Evolutionary conservation across 1,284 basidiomycete species (phyloP), one percentile per base, ranked within the genome.

Genomic region (Apiotrichum sp.): DNA sequence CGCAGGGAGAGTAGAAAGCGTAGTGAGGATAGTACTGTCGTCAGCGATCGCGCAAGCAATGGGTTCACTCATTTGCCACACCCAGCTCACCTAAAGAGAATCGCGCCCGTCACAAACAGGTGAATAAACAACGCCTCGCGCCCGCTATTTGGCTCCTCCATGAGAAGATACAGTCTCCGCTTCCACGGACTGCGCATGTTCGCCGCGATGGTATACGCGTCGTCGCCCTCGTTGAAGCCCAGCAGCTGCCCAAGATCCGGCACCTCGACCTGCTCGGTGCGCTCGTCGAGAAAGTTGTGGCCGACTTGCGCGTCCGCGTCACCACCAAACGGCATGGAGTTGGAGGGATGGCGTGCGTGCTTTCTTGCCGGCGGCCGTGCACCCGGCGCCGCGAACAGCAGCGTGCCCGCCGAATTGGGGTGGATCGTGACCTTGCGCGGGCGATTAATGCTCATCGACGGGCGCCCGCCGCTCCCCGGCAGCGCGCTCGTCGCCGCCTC

Each of bases 1-100:
- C 0, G 84, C 81, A 0, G 88, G 89, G 6, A 93, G 83, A 0
- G 89, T 93, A 67, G 92, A 90, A 22, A 92, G 76, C 1, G 89
- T 81, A 0, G 90, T 93, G 35, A 93, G 82, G 38, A 90, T 65
- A 0, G 88, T 89, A 29, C 87, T 89, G 61, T 82, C 14, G 47
- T 58, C 43, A 44, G 35, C 22, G 22, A 22, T 22, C 22, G 22
- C 22, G 22, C 22, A 22, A 22, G 22, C 22, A 22, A 22, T 22
- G 22, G 22, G 22, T 22, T 22, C 22, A 22, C 22, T 22, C 22
- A 22, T 22, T 22, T 22, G 22, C 22, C 22, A 22, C 22, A 22
- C 22, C 39, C 9, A 36, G 63, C 72, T 58, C 49, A 76, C 76
- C 72, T 74, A 58, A 76, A 75, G 8, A 77, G 50, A 55, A 78